Evolutionary conservation across 805 yeast genomes (phyloP).

Genomic region (Myxozyma kluyveri): DNA sequence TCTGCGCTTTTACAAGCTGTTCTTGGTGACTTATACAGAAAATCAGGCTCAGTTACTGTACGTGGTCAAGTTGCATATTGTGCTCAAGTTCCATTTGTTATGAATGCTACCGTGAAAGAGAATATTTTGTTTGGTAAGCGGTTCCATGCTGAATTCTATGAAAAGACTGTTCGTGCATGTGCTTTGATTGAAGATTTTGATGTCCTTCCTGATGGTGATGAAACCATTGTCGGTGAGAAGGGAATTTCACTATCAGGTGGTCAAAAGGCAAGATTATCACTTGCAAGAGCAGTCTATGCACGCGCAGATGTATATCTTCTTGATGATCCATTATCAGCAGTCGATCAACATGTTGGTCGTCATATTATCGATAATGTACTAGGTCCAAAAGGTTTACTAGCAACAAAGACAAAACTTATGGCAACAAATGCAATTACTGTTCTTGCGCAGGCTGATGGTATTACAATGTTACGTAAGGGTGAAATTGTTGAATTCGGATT

Average conservation of each 20-base stretch:
- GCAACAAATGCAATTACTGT: slow-evolving; percentile 87
- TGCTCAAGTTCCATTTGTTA: slow-evolving; percentile 93
- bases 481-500: slow-evolving; percentile 40
- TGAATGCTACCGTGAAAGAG: slow-evolving; percentile 89
- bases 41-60: slow-evolving; percentile 66
- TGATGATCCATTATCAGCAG: slow-evolving; percentile 94
- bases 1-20: slow-evolving; percentile 75
- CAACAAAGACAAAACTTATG: slow-evolving; percentile 68
- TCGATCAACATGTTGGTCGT: slow-evolving; percentile 92
- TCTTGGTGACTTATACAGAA: slow-evolving; percentile 76
- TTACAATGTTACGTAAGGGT: slow-evolving; percentile 61
- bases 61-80: slow-evolving; percentile 84
- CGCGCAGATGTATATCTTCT: slow-evolving; percentile 86
- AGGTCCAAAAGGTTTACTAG: slow-evolving; percentile 74
- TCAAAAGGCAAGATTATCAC: slow-evolving; percentile 89
- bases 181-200: slow-evolving; percentile 76
- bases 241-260: slow-evolving; percentile 97
- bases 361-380: slow-evolving; percentile 78
- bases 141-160: slow-evolving; percentile 76
- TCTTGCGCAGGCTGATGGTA: slow-evolving; percentile 66
- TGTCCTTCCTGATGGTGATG: slow-evolving; percentile 82
- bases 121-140: slow-evolving; percentile 86
- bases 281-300: slow-evolving; percentile 94
- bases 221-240: slow-evolving; percentile 91
- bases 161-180: slow-evolving; percentile 81